Conservation (phyloP, 306 rosid species). For the Begonia loranthoides region DNA sequence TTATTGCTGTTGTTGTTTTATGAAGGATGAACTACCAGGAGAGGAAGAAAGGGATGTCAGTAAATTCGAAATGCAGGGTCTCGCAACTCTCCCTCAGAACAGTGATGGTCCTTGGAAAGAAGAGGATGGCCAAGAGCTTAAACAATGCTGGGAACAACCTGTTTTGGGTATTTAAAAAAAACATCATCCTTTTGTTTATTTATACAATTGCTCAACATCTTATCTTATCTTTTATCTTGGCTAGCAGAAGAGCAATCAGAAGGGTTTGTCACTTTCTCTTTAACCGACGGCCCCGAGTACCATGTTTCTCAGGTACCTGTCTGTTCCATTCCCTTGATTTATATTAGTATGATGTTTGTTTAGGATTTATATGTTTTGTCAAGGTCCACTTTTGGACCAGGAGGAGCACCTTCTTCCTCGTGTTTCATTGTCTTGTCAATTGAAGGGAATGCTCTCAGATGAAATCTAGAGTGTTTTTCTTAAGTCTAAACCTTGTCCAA, state of each 20-base stretch:
- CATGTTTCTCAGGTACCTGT: conserved; percentile 83
- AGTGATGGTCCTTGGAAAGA: conserved; percentile 49
- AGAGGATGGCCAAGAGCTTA: conserved; percentile 41
- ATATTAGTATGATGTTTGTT: conserved; percentile 7
- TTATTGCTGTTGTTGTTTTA: conserved; percentile 7
- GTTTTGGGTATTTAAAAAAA: conserved; percentile 29
- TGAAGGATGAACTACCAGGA: conserved; percentile 70
- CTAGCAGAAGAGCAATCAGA: conserved; percentile 62
- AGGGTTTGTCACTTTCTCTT: conserved; percentile 73
- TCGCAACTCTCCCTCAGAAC: conserved; percentile 29
- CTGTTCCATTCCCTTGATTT: conserved; percentile 5
- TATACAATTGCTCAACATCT: not conserved
- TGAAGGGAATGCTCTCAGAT: not conserved
- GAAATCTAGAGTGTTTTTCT: not conserved
- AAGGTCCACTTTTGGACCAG: too few species aligned
- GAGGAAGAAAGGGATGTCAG: conserved; percentile 26
- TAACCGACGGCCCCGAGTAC: conserved; percentile 92
- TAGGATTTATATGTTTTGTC: conserved; percentile 1
- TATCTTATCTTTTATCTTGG: conserved; percentile 11
- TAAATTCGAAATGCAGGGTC: conserved; percentile 24
- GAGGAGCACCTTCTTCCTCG: too few species aligned
- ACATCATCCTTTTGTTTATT: conserved; percentile 2
- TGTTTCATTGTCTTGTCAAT: too few species aligned
- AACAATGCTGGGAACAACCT: conserved; percentile 76
- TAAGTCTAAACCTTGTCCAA: not conserved